Evolutionary conservation across 78 protist genomes (phyloP), one percentile per base, ranked within the genome.

Genomic region (Bigelowiella natans): DNA sequence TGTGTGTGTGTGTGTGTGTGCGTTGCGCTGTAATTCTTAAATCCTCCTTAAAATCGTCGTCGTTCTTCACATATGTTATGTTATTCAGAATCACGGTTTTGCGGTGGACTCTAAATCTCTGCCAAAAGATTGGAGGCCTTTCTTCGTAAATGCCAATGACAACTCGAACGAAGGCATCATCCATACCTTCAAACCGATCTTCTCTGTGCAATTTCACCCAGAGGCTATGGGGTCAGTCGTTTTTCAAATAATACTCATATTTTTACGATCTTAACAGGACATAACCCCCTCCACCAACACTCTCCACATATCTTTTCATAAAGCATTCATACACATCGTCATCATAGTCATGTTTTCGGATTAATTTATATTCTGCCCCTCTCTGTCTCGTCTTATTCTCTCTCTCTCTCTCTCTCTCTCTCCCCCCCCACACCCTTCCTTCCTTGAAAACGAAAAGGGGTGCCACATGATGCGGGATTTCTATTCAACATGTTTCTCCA

Each of bases 181-280:
- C 36, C 97, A 96, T 93, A 38, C n/a, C 1, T 39, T 92, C 37
- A 88, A 91, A 92, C 98, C 98, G 29, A 95, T 93, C 93, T 97
- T 96, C 93, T 39, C 88, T 64, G 98, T 95, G 31, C 98, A 98
- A 95, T 98, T 98, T 94, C 99, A 98, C 95, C 99, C 99, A 28
- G 99, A 98, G 94, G 96, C 97, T 36, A 2, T 39, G n/a, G 95
- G 95, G 2, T 97, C 97, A 30, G 97, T 18, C 82, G 18, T 51
- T 11, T 18, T 28, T 51, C 11, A 11, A 51, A 28, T 28, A 11
- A 51, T 51, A 51, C 82, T 28, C 18, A 51, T 18, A 51, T 51
- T 28, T 18, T 28, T 51, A 51, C 82, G 18, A 28, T 28, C 82
- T 28, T 51, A 51, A 11, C 11, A 28, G 18, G 34, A 51, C 18